These are phyloP conservation scores for Metrosideros polymorpha DNA, from an alignment of 441 rosid genomes.

Conservation along the genomic window DNA sequence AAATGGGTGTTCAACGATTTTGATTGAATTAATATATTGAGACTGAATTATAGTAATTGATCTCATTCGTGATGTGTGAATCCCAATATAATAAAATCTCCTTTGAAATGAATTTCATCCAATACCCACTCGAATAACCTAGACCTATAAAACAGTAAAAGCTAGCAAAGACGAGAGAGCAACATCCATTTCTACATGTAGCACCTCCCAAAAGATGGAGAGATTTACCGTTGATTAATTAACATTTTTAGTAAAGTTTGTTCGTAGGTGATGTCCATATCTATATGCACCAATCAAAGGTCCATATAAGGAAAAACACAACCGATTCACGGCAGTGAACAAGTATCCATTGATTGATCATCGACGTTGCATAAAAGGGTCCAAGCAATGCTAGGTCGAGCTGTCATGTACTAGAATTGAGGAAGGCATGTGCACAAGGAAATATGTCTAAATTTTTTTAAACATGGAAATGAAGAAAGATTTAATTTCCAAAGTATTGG, in stretches of 20 bases:
- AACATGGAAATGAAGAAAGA: not conserved
- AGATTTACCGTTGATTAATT: not conserved
- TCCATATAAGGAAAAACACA: not conserved
- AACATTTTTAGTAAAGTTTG: not conserved
- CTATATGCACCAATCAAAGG: not conserved
- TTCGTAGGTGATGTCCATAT: not conserved
- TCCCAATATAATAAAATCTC: no score
- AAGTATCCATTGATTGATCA: no score
- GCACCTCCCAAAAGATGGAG: not conserved
- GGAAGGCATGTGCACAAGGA: not conserved
- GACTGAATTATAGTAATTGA: accelerated
- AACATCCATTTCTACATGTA: not conserved
- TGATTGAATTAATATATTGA: not conserved
- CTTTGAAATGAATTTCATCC: no score
- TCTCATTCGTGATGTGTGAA: no score
- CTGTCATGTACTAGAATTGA: not conserved
- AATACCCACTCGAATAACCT: no score
- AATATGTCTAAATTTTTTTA: not conserved
- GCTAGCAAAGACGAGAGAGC: not conserved
- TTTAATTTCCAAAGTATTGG: not conserved
- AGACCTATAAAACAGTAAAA: not conserved
- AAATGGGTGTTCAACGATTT: not conserved
- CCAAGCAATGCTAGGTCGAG: not conserved
- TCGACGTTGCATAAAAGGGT: not conserved
- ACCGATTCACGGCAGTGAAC: not conserved